Base-by-base conservation (phyloP, 2,329 filamentous ascomycete genomes). In the Penicillium sp. region DNA sequence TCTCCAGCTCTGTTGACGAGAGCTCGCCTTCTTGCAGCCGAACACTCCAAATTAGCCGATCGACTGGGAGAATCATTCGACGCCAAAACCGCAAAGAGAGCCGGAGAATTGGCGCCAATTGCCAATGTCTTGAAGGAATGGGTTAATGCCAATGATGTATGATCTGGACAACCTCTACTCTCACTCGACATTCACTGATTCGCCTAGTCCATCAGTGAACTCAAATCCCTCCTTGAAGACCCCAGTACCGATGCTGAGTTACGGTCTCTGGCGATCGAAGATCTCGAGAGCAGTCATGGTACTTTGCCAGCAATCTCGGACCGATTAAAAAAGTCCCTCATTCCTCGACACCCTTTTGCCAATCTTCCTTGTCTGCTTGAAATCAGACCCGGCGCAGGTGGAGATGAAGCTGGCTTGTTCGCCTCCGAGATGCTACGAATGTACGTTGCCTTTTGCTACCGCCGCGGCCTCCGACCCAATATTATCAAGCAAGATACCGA, bases 361-460 rank as follows among this genome's bases (percentile, higher is more conserved):
- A 84, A 91, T 58, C 83, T 97, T 63, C 91, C 92, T 49, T 97
- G 93, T 72, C 82, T 99, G 59, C 77, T 99, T 40, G 94, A 99
- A 75, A 89, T 99, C 56, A 85, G 92, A 0, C 94, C 94, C 0
- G 94, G 94, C 0, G 92, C 92, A 0, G 94, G 94, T 36, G 94
- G 94, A 2, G 86, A 91, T 54, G 94, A 99, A 75, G 92, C 93
- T 2, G 87, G 91, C 0, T 86, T 96, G 58, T 99, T 99, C 65
- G 91, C 92, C 11, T 89, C 90, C 51, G 86, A 94, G 49, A 75
- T 99, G 6, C 85, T 96, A 64, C 86, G 87, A 62, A 97, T 99
- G 94, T 99, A 99, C 76, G 84, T 86, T 60, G 78, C 79, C 1
- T 92, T 92, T 67, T 96, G 92, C 74, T 77, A 83, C 46, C 84